These are phyloP conservation scores for Spathaspora hagerdaliae DNA, from an alignment of 805 yeast species.

Conservation along the genomic window DNA sequence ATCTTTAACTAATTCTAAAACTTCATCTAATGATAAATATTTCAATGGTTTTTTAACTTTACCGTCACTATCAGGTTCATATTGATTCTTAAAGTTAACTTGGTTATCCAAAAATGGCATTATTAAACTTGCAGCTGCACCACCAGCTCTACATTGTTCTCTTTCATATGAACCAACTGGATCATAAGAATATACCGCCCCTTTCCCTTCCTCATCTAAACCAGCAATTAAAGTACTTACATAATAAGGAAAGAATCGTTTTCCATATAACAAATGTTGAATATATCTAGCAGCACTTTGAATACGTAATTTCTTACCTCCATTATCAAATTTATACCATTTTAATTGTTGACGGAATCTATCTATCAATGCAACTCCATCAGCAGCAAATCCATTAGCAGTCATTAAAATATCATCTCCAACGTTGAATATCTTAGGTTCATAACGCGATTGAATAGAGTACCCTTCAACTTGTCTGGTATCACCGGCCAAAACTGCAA, in stretches of 20 bases:
- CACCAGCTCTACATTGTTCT: conserved; percentile 97
- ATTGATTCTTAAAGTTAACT: conserved; percentile 92
- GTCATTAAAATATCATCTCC: conserved; percentile 86
- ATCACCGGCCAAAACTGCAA: conserved; percentile 95
- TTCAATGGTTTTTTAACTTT: conserved; percentile 55
- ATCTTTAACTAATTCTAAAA: conserved; percentile 81
- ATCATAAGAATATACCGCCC: conserved; percentile 93
- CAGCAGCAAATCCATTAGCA: conserved; percentile 97
- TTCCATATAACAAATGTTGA: conserved; percentile 86
- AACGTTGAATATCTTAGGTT: conserved; percentile 82
- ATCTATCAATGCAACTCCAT: conserved; percentile 79
- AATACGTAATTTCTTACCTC: conserved; percentile 61
- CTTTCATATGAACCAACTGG: conserved; percentile 98
- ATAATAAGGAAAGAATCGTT: conserved; percentile 94
- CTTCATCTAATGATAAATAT: conserved; percentile 78
- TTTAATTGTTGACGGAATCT: conserved; percentile 65
- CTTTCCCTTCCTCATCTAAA: conserved; percentile 84
- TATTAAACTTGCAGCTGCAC: conserved; percentile 92
- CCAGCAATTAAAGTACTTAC: conserved; percentile 95
- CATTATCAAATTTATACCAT: conserved; percentile 91
- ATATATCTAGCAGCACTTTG: conserved; percentile 83
- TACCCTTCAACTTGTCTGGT: conserved; percentile 96
- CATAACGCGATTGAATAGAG: conserved; percentile 87
- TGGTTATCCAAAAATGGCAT: conserved; percentile 98
- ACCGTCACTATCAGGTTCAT: conserved; percentile 74